Base-by-base conservation (phyloP, 345 rosid species). In the Populus simonii region DNA sequence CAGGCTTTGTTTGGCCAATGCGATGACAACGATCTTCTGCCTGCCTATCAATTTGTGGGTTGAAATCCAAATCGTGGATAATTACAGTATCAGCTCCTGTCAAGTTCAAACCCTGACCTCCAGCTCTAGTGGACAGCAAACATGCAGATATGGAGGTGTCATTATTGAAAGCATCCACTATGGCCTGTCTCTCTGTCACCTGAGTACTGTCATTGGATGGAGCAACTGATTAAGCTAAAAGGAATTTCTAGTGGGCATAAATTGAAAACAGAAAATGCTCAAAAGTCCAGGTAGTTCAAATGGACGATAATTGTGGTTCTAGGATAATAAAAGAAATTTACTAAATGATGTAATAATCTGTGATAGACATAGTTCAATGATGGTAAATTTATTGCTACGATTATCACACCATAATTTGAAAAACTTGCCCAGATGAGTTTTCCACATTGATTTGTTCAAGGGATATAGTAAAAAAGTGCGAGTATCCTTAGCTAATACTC, bases 11-110 rank as follows among this genome's bases (percentile, higher is more conserved):
- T 87, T 96, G 97, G 83, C 99, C 99, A 70, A 96, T 92, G 67
- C 95, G 91, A 84, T 94, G 99, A 76, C 98, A 96, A 13, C 97
- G 89, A 84, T 94, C 98, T 89, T 92, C 98, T 63, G 97, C 99
- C 80, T 92, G 98, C 27, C 98, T 85, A 66, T 96, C 98, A 76
- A 96, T 96, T 82, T 96, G 98, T 35, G 97, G 99, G 78, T 96
- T 96, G 82, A 94, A 96, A 89, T 92, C 98, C 98, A 96, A 89
- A 83, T 94, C 94, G 61, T 94, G 97, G 75, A 92, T 92, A 59
- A 94, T 84, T 41, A 92, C 97, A 0, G 97, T 94, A 80, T 94
- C 99, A 65, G 98, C 97, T 61, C 96, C 99, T 0, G 90, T 94
- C 82, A 96, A 79, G 86, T 96, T 94, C 86, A 96, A 89, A 72